phyloP scores from a whole-genome alignment of 192 early-diverging fungal species.

The Podila horticola region DNA sequence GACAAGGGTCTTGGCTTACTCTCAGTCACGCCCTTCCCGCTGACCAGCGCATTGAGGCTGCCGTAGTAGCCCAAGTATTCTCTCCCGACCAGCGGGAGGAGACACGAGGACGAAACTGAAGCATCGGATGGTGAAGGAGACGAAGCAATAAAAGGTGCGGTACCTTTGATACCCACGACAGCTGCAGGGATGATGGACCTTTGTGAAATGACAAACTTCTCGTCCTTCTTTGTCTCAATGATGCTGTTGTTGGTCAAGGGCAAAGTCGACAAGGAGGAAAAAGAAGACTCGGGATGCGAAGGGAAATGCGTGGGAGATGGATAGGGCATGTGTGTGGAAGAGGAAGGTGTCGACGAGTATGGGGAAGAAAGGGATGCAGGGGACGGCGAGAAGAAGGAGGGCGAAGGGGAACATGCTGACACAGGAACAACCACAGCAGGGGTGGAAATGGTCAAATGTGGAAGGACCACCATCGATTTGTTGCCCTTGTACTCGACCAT shows the following conservation, averaged over 20 bases:
- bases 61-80: constrained; percentile 24
- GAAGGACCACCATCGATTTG: constrained; percentile 14
- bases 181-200: constrained; percentile 34
- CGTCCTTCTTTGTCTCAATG: neutral
- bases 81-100: constrained; percentile 46
- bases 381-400: neutral
- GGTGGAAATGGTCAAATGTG: constrained; percentile 24
- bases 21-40: constrained; percentile 2
- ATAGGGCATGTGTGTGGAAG: neutral
- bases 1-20: constrained; percentile 29
- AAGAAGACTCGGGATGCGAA: too few relatives aligned
- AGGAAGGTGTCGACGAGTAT: constrained; percentile 12
- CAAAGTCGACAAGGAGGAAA: too few relatives aligned
- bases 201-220: neutral
- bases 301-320: constrained; percentile 4
- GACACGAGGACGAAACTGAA: constrained; percentile 11
- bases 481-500: constrained; percentile 16
- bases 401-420: neutral
- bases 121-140: neutral
- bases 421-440: neutral
- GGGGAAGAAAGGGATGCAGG: constrained; percentile 10
- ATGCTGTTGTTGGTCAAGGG: neutral
- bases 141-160: constrained; percentile 3
- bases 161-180: constrained; percentile 22
- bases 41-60: constrained; percentile 12